Conservation (phyloP, 2,329 filamentous ascomycete genomes). For the Xylaria arbuscula region DNA sequence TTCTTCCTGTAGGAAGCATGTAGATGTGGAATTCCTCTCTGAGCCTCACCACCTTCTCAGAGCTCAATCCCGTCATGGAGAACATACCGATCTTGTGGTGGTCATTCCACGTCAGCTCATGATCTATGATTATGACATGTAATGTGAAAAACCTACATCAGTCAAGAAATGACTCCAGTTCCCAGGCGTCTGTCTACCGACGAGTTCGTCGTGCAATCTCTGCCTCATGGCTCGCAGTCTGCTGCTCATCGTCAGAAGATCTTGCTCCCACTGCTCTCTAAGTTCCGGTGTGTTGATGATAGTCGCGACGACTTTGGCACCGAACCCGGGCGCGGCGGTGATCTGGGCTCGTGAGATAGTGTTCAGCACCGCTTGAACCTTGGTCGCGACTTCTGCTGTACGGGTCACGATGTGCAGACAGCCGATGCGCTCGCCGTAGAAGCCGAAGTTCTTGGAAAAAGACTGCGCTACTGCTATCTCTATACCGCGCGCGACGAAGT, state of each 20-base stretch:
- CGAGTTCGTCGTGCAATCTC: constrained; percentile 43
- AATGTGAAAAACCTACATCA: constrained; percentile 21
- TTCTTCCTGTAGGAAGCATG: constrained; percentile 50
- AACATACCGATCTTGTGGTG: constrained; percentile 55
- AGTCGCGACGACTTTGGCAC: constrained; percentile 47
- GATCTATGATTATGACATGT: background rate
- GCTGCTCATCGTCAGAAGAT: constrained; percentile 51
- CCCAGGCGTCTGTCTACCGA: constrained; percentile 43
- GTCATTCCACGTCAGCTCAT: background rate
- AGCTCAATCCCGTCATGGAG: constrained; percentile 51
- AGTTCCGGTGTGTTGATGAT: constrained; percentile 45
- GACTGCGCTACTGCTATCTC: constrained; percentile 50
- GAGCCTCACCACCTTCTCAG: constrained; percentile 48
- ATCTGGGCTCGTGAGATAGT: constrained; percentile 45
- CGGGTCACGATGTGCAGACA: constrained; percentile 39
- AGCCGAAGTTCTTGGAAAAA: constrained; percentile 53
- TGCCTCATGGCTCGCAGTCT: constrained; percentile 51
- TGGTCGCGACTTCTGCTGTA: constrained; percentile 15
- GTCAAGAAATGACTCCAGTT: constrained; percentile 49
- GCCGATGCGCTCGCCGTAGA: constrained; percentile 53
- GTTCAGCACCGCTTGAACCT: constrained; percentile 24
- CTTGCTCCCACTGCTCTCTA: constrained; percentile 47
- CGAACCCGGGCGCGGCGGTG: constrained; percentile 48
- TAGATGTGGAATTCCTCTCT: constrained; percentile 52
- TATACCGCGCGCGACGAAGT: constrained; percentile 42